Evolutionary conservation across 306 rosid genomes (phyloP), one percentile per base, ranked within the genome.

Genomic region (Vigna nakashimae): DNA sequence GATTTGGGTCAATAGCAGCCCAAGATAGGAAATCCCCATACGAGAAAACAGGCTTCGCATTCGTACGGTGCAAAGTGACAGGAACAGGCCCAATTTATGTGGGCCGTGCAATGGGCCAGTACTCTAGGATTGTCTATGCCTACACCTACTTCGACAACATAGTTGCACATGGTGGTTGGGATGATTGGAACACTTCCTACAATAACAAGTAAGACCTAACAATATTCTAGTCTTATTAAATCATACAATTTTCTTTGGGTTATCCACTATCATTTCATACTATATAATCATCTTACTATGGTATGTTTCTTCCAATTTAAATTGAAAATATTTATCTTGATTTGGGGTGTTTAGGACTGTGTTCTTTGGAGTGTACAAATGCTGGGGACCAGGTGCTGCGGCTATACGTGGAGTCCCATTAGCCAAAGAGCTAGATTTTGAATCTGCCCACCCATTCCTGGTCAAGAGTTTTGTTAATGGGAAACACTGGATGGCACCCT

Each of bases 1-100:
- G 84, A 79, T 92, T 92, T 69, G 93, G 97, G 12, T 90, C 93
- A n/a, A 85, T 92, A 11, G 94, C 97, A 1, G 97, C 95, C 43
- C 97, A 92, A 26, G 90, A 63, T 80, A 86, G 91, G 64, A 77
- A 28, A 10, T 79, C 66, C 7, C 87, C 83, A 15, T 9, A 79
- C 5, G 88, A 92, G 80, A 92, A 90, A 48, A 90, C 95, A 7
- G 95, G 95, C 40, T 92, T 90, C 1, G 89, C 97, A 28, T 90
- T 92, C 51, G 80, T 88, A 12, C 65, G 88, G 9, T 90, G 91
- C 79, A 81, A 74, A 57, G 88, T 92, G 12, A 92, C 91, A 1
- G 97, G 95, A 20, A 67, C 80, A 0, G 97, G 95, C 42, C 93
- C 90, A 0, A 4, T 90, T 2, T 90, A 92, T 5, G 87, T 92